These are phyloP conservation scores for Nakaseomyces uthaithaninus DNA, from an alignment of 1,139 yeast species.

Conservation along the genomic window DNA sequence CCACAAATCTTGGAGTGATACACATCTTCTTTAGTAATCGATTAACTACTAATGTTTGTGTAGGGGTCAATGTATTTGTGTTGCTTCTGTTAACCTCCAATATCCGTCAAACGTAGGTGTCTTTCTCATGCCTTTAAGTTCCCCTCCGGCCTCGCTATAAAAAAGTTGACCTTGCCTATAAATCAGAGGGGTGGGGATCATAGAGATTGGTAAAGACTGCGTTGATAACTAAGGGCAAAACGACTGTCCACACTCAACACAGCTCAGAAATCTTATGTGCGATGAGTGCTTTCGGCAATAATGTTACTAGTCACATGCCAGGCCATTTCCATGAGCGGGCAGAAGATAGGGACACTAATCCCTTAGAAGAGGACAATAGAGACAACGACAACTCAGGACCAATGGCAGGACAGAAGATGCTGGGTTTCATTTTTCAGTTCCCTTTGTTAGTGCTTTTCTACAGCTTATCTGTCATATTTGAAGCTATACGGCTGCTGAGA, in stretches of 20 bases:
- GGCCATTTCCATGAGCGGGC: slow-evolving; percentile 12
- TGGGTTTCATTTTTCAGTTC: slow-evolving; percentile 10
- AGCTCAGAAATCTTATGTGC: not conserved
- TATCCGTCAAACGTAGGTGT: too few species aligned
- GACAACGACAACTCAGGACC: not conserved
- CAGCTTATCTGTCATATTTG: slow-evolving; percentile 13
- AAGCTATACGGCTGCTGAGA: slow-evolving; percentile 15
- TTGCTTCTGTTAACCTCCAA: too few species aligned
- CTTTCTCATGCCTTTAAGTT: too few species aligned
- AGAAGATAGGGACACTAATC: not conserved
- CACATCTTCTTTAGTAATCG: too few species aligned
- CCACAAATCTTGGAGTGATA: too few species aligned
- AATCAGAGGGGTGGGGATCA: too few species aligned
- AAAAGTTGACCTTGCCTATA: too few species aligned
- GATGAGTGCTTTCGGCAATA: not conserved
- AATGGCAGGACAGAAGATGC: not conserved
- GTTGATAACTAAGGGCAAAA: too few species aligned
- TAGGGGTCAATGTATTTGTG: too few species aligned
- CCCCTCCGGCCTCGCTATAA: too few species aligned
- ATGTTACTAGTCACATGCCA: slow-evolving; percentile 16
- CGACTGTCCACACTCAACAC: not conserved
- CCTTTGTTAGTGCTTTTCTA: slow-evolving; percentile 24
- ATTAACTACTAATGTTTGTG: too few species aligned
- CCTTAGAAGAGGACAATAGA: not conserved
- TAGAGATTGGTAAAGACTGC: too few species aligned